Conservation (phyloP, 495 filamentous ascomycete species). For the Hypoxylon perforatum region DNA sequence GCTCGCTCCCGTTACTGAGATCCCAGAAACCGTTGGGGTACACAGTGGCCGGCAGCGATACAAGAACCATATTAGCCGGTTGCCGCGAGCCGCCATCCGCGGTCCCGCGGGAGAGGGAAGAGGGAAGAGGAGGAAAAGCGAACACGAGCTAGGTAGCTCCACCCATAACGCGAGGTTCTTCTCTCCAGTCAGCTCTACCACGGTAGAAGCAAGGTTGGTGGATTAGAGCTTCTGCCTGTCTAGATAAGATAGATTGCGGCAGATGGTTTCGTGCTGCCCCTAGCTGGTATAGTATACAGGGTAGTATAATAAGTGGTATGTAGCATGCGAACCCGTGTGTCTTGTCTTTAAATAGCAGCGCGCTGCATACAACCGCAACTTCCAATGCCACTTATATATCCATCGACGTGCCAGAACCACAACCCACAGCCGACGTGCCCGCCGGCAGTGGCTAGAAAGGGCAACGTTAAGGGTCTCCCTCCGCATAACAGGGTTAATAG, state of each 20-base stretch:
- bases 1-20: not conserved
- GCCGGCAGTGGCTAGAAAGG: constrained; percentile 20
- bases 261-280: too few relatives aligned
- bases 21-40: not conserved
- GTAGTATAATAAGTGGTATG: too few relatives aligned
- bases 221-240: constrained; percentile 11
- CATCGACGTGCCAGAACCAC: constrained; percentile 4
- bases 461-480: constrained; percentile 11
- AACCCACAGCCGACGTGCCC: constrained; percentile 24
- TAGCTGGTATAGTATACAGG: too few relatives aligned
- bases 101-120: constrained; percentile 31
- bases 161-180: constrained; percentile 1
- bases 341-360: too few relatives aligned
- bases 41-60: constrained; percentile 1
- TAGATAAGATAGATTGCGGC: constrained; percentile 34
- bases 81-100: constrained; percentile 33
- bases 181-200: not conserved
- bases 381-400: not conserved
- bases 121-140: too few relatives aligned
- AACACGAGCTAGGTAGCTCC: constrained; percentile 18
- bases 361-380: too few relatives aligned
- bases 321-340: too few relatives aligned
- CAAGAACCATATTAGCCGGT: constrained; percentile 36
- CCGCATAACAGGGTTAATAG: not conserved
- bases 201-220: not conserved